Evolutionary conservation across 164 flowering plant genomes (phyloP).

Genomic region (Vitis rupestris): DNA sequence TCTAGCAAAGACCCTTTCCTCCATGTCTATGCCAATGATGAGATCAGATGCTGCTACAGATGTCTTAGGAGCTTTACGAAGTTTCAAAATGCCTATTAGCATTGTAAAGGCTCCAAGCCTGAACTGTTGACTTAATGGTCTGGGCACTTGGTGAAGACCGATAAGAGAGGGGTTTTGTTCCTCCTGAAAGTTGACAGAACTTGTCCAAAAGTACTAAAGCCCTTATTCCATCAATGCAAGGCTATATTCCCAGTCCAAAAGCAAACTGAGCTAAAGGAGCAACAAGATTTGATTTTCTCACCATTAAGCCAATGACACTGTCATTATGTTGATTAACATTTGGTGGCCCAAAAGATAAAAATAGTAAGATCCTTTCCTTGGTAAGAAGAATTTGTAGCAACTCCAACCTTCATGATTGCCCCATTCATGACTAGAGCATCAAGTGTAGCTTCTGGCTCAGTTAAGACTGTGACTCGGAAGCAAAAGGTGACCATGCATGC

Average conservation of each 20-base stretch:
- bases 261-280: constrained; percentile 74
- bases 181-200: too few relatives aligned
- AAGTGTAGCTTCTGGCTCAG: too few relatives aligned
- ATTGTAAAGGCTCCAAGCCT: constrained; percentile 41
- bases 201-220: too few relatives aligned
- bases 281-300: constrained; percentile 56
- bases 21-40: constrained; percentile 14
- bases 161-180: constrained; percentile 46
- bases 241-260: constrained; percentile 29
- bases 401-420: constrained; percentile 46
- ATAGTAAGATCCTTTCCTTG: constrained; percentile 55
- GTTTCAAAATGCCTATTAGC: constrained; percentile 43
- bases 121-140: constrained; percentile 21
- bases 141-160: constrained; percentile 51
- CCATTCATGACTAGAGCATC: too few relatives aligned
- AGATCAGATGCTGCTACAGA: constrained; percentile 26
- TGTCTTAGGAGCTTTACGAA: constrained; percentile 14
- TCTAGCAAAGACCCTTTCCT: constrained; percentile 20
- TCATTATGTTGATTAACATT: constrained; percentile 47
- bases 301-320: constrained; percentile 57
- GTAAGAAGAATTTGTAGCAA: constrained; percentile 26
- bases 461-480: too few relatives aligned
- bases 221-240: too few relatives aligned
- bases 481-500: too few relatives aligned
- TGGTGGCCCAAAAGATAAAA: constrained; percentile 62